Conservation (phyloP, 2,329 filamentous ascomycete species). For the Teratosphaeria nubilosa region DNA sequence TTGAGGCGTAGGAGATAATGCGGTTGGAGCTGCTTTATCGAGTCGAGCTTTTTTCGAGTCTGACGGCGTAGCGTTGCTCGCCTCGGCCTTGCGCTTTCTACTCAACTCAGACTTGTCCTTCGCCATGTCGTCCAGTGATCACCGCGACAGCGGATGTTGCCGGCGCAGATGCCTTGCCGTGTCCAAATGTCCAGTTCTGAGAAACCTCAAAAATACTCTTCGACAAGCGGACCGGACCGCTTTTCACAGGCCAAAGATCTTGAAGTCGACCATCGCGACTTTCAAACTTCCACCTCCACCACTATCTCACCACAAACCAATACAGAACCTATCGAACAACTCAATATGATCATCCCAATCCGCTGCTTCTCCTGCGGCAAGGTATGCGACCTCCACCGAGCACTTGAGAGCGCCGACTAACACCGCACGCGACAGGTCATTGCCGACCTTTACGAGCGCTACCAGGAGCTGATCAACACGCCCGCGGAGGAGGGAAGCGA, state of each 20-base stretch:
- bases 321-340: not conserved
- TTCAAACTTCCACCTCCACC: not conserved
- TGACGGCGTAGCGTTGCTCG: not conserved
- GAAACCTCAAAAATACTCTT: not conserved
- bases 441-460: constrained; percentile 94
- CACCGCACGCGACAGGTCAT: constrained; percentile 57
- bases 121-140: not conserved
- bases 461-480: constrained; percentile 77
- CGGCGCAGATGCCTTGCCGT: too few relatives aligned
- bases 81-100: constrained; percentile 6
- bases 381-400: constrained; percentile 43
- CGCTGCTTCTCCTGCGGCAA: constrained; percentile 99
- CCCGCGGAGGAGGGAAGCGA: constrained; percentile 51
- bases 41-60: constrained; percentile 4
- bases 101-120: not conserved
- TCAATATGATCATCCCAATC: constrained; percentile 93
- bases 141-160: not conserved
- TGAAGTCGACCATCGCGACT: not conserved
- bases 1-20: not conserved
- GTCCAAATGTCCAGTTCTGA: not conserved
- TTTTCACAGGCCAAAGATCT: not conserved
- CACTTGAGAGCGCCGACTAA: constrained; percentile 5
- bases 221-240: too few relatives aligned
- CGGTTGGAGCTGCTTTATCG: not conserved
- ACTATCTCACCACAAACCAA: not conserved